Conservation (phyloP, 257 asterid species). For the Solanum virginianum region DNA sequence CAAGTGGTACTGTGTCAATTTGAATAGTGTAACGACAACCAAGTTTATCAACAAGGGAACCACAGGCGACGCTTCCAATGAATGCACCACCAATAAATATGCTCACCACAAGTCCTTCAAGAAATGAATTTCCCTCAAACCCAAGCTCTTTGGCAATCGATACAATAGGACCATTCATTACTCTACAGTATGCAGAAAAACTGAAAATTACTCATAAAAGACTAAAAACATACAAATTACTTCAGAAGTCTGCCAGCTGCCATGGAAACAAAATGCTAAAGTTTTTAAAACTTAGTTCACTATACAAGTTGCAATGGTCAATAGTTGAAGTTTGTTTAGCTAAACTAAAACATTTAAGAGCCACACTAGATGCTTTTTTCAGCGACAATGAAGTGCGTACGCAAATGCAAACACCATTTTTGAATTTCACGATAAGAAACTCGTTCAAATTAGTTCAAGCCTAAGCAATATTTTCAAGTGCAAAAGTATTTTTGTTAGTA, state of each 20-base stretch:
- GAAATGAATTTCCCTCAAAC: slow-evolving; percentile 66
- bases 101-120: slow-evolving; percentile 87
- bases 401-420: background rate
- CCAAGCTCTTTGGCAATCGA: slow-evolving; percentile 77
- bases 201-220: background rate
- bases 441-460: background rate
- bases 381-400: background rate
- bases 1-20: slow-evolving; percentile 64
- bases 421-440: background rate
- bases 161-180: slow-evolving; percentile 85
- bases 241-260: background rate
- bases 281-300: background rate
- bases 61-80: slow-evolving; percentile 65
- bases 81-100: slow-evolving; percentile 84
- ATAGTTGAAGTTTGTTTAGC: background rate
- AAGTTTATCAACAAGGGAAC: slow-evolving; percentile 62
- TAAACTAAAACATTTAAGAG: background rate
- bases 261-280: background rate
- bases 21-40: slow-evolving; percentile 78
- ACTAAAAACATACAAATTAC: background rate
- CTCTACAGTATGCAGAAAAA: slow-evolving; percentile 30
- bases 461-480: background rate
- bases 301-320: background rate
- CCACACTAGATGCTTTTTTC: background rate
- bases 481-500: background rate